Evolutionary conservation across 495 filamentous ascomycete genomes (phyloP).

Genomic region (Pseudoneurospora amorphoporcata): DNA sequence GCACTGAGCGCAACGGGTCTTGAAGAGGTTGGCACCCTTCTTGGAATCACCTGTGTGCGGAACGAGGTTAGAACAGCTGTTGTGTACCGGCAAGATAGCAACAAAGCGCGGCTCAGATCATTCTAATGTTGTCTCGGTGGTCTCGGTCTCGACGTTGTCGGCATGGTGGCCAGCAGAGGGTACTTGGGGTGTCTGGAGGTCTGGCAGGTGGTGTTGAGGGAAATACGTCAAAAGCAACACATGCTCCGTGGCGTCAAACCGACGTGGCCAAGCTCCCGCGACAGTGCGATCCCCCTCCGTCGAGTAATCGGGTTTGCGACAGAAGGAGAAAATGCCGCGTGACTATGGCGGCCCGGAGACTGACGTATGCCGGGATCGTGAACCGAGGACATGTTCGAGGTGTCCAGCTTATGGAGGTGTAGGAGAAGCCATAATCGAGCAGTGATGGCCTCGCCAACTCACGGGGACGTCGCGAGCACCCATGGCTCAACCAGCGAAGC

Average conservation of each 20-base stretch:
- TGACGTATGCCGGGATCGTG: not conserved
- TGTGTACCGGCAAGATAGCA: not conserved
- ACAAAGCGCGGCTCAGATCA: not conserved
- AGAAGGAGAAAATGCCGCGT: slow-evolving; percentile 30
- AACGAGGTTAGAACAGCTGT: slow-evolving; percentile 23
- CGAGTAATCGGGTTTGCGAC: slow-evolving; percentile 3
- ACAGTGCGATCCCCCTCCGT: not conserved
- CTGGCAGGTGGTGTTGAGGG: not conserved
- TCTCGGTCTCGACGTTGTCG: not conserved
- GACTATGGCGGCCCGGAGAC: not conserved
- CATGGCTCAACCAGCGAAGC: slow-evolving; percentile 7
- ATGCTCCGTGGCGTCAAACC: not conserved
- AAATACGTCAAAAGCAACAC: not conserved
- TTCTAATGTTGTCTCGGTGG: not conserved
- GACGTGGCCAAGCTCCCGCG: not conserved
- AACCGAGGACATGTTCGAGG: not conserved
- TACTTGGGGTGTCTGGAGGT: not conserved
- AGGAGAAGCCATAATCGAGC: not conserved
- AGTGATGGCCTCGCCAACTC: not conserved
- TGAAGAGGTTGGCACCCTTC: slow-evolving; percentile 99
- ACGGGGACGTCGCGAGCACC: not conserved
- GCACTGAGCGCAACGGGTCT: slow-evolving; percentile 98
- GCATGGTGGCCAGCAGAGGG: not conserved
- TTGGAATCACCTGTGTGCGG: slow-evolving; percentile 67
- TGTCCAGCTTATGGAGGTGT: not conserved